Percentiles rank a stretch among this genome's conserved stretches.
Evolutionary conservation across 805 yeast species (phyloP).

Genomic region (Schwanniomyces polymorphus): DNA sequence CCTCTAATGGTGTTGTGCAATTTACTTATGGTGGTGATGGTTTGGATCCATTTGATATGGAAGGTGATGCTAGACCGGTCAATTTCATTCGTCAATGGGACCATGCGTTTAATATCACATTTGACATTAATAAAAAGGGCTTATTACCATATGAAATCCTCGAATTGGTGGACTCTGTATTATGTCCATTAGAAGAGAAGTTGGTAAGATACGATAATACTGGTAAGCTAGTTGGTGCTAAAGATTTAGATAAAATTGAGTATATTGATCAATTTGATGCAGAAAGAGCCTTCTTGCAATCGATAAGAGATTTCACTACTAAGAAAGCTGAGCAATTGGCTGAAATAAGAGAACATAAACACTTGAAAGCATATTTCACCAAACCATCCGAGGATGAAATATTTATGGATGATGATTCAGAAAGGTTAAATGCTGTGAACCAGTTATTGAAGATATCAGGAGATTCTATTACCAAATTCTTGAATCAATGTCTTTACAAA

Average conservation of each 20-base stretch:
- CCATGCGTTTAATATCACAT: constrained; percentile 78
- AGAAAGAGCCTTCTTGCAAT: constrained; percentile 78
- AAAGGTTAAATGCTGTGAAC: constrained; percentile 47
- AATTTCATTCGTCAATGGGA: constrained; percentile 94
- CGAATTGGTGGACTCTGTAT: constrained; percentile 51
- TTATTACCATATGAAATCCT: constrained; percentile 71
- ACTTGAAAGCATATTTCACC: constrained; percentile 46
- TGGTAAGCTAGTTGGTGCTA: constrained; percentile 52
- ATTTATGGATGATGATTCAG: constrained; percentile 32
- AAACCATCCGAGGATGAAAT: constrained; percentile 41
- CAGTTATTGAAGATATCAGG: constrained; percentile 70
- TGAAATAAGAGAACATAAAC: constrained; percentile 52
- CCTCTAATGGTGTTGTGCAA: constrained; percentile 95
- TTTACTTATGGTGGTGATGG: constrained; percentile 99
- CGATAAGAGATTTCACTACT: constrained; percentile 64
- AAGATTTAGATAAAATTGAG: constrained; percentile 52
- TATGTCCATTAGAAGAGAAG: constrained; percentile 60
- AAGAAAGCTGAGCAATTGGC: constrained; percentile 61
- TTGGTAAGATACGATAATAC: constrained; percentile 71
- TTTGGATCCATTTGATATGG: constrained; percentile 97
- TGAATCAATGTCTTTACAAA: constrained; percentile 75
- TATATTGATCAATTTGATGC: constrained; percentile 84
- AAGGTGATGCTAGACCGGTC: constrained; percentile 97
- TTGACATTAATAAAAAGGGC: constrained; percentile 51
- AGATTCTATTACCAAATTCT: constrained; percentile 59